phyloP scores from a whole-genome alignment of 1,284 basidiomycete genomes.

The Takashimella tepidaria region DNA sequence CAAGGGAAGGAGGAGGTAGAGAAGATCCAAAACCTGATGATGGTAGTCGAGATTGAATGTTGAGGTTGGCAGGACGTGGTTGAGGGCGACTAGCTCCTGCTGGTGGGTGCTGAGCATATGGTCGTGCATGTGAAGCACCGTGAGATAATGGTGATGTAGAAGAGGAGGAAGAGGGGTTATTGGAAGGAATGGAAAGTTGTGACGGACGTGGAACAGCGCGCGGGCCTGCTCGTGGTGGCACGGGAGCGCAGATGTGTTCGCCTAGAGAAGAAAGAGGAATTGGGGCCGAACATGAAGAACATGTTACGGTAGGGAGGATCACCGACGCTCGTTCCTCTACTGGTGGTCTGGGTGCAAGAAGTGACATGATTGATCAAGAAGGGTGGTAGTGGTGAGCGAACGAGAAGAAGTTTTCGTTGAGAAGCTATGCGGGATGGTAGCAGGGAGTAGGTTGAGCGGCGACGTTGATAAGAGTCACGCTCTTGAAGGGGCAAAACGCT shows the following conservation, averaged over 20 bases:
- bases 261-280: conserved; percentile 66
- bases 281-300: conserved; percentile 64
- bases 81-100: neutral
- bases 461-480: no score
- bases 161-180: conserved; percentile 5
- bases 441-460: no score
- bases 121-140: neutral
- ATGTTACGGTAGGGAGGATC: conserved; percentile 71
- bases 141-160: neutral
- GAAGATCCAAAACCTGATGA: neutral
- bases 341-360: conserved; percentile 19
- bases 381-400: neutral
- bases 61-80: conserved; percentile 6
- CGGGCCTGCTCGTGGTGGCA: conserved; percentile 40
- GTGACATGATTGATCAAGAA: conserved; percentile 20
- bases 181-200: conserved; percentile 28
- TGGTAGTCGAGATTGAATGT: conserved; percentile 3
- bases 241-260: conserved; percentile 61
- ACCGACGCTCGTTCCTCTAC: conserved; percentile 59
- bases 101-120: neutral
- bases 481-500: no score
- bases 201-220: conserved; percentile 22
- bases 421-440: no score
- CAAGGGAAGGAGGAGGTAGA: neutral
- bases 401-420: no score